A percentile compares a stretch with the other conserved stretches of the same genome.
phyloP scores from a whole-genome alignment of 2,329 filamentous ascomycete species.

The Nemania bipapillata region DNA sequence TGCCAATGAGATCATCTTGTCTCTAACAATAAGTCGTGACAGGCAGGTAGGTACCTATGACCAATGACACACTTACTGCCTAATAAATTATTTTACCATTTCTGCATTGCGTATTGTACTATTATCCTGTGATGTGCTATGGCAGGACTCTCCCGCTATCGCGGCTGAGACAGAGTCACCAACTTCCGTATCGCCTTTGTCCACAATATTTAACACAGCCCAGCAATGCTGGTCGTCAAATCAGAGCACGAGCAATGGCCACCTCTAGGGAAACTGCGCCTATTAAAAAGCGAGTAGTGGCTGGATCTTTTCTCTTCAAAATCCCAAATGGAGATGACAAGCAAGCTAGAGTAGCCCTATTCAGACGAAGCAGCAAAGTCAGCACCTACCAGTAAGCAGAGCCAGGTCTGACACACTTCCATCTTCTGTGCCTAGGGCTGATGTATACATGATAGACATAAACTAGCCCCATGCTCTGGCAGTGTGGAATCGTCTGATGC shows the following conservation, averaged over 20 bases:
- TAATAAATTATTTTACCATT: background rate
- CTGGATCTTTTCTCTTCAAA: constrained; percentile 64
- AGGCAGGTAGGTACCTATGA: no score
- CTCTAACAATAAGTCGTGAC: no score
- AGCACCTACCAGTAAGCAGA: constrained; percentile 67
- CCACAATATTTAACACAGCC: constrained; percentile 1
- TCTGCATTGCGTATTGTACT: background rate
- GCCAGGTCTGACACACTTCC: background rate
- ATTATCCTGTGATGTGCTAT: constrained; percentile 24
- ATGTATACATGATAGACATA: constrained; percentile 55
- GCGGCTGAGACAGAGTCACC: constrained; percentile 6
- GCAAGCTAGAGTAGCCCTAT: constrained; percentile 66
- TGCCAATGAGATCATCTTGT: no score
- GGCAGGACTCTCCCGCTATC: constrained; percentile 1
- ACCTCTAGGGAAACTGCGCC: background rate
- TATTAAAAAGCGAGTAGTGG: constrained; percentile 56
- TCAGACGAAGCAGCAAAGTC: constrained; percentile 69
- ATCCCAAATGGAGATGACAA: constrained; percentile 52
- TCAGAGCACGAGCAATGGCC: constrained; percentile 28
- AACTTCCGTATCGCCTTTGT: background rate
- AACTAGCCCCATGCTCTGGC: constrained; percentile 71
- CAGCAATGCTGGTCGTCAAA: constrained; percentile 5
- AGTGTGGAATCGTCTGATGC: constrained; percentile 66
- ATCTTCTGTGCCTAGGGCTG: background rate
- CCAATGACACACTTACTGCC: no score